phyloP scores from a whole-genome alignment of 2,329 filamentous ascomycete genomes.

The Trichophyton equinum region DNA sequence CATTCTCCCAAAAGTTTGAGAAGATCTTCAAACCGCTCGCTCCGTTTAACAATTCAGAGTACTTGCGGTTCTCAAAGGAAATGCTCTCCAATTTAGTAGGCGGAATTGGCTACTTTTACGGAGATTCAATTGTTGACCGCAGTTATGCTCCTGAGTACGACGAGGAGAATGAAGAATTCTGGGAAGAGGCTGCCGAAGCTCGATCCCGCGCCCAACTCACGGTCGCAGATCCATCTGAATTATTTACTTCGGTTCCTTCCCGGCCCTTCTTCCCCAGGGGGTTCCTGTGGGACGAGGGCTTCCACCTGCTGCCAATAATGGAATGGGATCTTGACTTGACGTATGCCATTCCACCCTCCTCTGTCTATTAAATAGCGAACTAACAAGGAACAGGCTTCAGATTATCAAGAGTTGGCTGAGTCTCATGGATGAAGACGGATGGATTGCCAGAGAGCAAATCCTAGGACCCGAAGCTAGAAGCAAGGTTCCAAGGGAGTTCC shows the following conservation, averaged over 20 bases:
- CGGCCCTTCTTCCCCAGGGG: conserved; percentile 91
- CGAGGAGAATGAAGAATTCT: conserved; percentile 89
- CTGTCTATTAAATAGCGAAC: conserved; percentile 2
- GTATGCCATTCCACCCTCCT: conserved; percentile 21
- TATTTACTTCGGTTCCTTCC: conserved; percentile 86
- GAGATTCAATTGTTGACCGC: conserved; percentile 74
- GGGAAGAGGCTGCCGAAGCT: conserved; percentile 79
- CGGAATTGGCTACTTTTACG: conserved; percentile 91
- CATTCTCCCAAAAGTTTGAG: conserved; percentile 64
- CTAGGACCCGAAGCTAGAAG: conserved; percentile 80
- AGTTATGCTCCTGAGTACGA: conserved; percentile 89
- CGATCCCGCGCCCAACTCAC: conserved; percentile 55
- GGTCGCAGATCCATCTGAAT: conserved; percentile 68
- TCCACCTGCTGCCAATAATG: conserved; percentile 78
- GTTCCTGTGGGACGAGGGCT: conserved; percentile 97
- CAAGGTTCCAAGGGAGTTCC: conserved; percentile 89
- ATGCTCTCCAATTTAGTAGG: conserved; percentile 92
- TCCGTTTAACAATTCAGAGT: conserved; percentile 63
- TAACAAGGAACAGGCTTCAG: conserved; percentile 42
- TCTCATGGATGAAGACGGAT: conserved; percentile 90
- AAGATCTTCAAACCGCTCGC: conserved; percentile 58
- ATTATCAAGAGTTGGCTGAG: conserved; percentile 94
- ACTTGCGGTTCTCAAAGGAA: conserved; percentile 67
- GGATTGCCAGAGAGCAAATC: conserved; percentile 95
- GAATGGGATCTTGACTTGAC: conserved; percentile 91